phyloP scores from a whole-genome alignment of 1,284 basidiomycete genomes.

The Heliocybe sulcata region DNA sequence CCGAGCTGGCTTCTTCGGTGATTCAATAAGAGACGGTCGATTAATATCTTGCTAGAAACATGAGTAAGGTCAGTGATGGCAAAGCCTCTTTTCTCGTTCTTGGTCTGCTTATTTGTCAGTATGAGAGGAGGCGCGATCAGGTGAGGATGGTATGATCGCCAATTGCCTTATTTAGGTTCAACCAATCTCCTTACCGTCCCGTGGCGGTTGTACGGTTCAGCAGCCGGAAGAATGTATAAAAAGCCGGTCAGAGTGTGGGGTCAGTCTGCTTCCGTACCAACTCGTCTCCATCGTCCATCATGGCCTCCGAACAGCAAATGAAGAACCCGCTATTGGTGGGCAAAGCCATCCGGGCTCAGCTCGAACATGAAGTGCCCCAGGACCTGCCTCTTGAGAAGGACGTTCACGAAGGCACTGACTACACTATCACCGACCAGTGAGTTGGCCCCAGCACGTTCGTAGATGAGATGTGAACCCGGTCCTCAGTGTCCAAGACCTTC shows the following conservation, averaged over 20 bases:
- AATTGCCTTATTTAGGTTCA: background rate
- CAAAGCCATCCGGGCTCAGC: slow-evolving; percentile 28
- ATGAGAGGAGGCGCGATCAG: background rate
- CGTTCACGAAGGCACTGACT: slow-evolving; percentile 24
- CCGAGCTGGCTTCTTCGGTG: background rate
- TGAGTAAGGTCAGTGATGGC: background rate
- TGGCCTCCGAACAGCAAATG: slow-evolving; percentile 18
- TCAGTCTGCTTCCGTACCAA: background rate
- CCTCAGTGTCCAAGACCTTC: slow-evolving; percentile 21
- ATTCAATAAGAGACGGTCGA: background rate
- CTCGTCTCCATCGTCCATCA: background rate
- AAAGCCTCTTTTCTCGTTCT: background rate
- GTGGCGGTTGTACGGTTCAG: background rate
- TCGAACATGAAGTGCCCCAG: slow-evolving; percentile 25
- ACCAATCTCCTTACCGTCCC: background rate
- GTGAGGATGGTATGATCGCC: background rate
- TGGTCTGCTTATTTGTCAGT: background rate
- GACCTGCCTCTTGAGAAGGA: slow-evolving; percentile 28
- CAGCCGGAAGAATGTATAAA: background rate
- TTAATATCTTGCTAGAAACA: background rate
- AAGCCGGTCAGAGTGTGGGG: background rate
- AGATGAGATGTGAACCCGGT: background rate
- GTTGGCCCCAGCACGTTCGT: background rate
- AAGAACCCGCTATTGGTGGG: slow-evolving; percentile 28
- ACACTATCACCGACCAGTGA: slow-evolving; percentile 26